These are phyloP conservation scores for Nephelium lappaceum DNA, from an alignment of 345 rosid species.

Conservation along the genomic window DNA sequence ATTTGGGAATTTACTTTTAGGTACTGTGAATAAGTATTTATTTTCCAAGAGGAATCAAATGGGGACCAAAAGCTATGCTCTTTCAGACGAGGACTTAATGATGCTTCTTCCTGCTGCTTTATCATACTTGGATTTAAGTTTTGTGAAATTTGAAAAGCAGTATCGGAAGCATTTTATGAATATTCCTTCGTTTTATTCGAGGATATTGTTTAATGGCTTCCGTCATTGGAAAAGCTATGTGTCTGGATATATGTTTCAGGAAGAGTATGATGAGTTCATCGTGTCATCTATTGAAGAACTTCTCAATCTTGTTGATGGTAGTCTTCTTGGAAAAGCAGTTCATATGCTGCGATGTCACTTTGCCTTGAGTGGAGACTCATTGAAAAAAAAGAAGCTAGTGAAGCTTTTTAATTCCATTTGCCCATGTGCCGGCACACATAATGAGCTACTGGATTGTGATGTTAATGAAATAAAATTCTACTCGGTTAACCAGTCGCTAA, in stretches of 20 bases:
- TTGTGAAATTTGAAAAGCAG: constrained; percentile 50
- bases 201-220: constrained; percentile 59
- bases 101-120: constrained; percentile 76
- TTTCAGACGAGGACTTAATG: constrained; percentile 59
- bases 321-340: constrained; percentile 75
- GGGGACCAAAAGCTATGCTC: constrained; percentile 27
- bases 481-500: constrained; percentile 51
- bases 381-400: constrained; percentile 47
- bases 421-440: constrained; percentile 35
- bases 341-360: constrained; percentile 63
- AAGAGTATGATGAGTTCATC: constrained; percentile 50
- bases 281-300: constrained; percentile 56
- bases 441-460: constrained; percentile 61
- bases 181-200: constrained; percentile 60
- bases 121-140: constrained; percentile 50
- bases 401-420: constrained; percentile 58
- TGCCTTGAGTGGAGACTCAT: constrained; percentile 43
- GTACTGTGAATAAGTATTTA: constrained; percentile 34
- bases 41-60: constrained; percentile 18
- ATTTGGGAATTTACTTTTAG: constrained; percentile 57
- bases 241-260: constrained; percentile 52
- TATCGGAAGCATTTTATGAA: constrained; percentile 33
- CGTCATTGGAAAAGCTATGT: constrained; percentile 64
- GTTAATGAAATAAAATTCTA: constrained; percentile 41
- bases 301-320: constrained; percentile 50